Evolutionary conservation across 202 grass and related monocot genomes (phyloP), one percentile per base, ranked within the genome.

Genomic region (Elaeis oleifera): DNA sequence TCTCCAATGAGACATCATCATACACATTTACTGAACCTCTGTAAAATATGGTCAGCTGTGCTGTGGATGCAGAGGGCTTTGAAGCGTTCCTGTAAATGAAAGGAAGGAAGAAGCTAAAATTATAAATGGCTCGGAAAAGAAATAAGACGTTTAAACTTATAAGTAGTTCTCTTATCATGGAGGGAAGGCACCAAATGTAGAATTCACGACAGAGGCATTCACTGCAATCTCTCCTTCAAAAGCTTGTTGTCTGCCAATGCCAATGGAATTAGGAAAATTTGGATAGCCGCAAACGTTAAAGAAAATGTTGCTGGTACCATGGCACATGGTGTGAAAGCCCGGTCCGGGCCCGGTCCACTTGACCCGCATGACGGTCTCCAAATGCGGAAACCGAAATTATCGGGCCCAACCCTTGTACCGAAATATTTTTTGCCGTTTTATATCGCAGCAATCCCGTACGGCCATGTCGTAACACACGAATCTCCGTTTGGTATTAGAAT

Each of bases 21-120:
- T n/a, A 69, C n/a, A 69, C 18, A 69, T 69, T 55, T 23, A 58
- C 29, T 18, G 67, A 7, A 49, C 67, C 67, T 0, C 53, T 53
- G 25, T 69, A 69, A 58, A 69, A 58, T 58, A 69, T 69, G 19
- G 67, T 58, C 20, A 58, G 29, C 32, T 58, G 67, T 24, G 54
- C 53, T 1, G 18, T 58, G 29, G 17, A 15, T 7, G 29, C 13
- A 5, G 18, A 16, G 1, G 20, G 18, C 31, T 58, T 49, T 5
- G 16, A 31, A 18, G 57, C 6, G 4, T 49, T 48, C 18, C 67
- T 58, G 19, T 4, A 69, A 7, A 36, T 36, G 25, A 56, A 69
- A 48, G 11, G 28, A 54, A 54, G 16, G 23, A 50, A 23, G 16
- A 65, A 13, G 31, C 31, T 36, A 36, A 36, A 36, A 36, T 8